A percentile compares a stretch with the other conserved stretches of the same genome.
Conservation (phyloP, 108 stramenopile genomes). For the Fragilariopsis cylindrus region DNA sequence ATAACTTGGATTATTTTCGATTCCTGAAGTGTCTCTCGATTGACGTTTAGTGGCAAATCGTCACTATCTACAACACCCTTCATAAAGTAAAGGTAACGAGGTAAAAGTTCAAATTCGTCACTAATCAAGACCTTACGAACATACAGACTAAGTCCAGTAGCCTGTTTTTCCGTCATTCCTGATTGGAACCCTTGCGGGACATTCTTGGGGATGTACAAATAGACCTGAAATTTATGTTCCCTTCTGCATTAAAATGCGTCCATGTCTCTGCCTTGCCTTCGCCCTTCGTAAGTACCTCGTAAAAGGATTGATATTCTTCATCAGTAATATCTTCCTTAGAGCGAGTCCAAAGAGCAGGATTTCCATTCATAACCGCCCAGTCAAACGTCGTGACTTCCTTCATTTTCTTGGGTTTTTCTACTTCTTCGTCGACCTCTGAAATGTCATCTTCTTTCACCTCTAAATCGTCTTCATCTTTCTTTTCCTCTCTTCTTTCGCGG, state of each 20-base stretch:
- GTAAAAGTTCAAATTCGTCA: constrained; percentile 98
- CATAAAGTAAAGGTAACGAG: constrained; percentile 94
- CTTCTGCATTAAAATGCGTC: constrained; percentile 99
- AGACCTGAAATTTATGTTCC: constrained; percentile 99
- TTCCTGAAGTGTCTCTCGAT: constrained; percentile 98
- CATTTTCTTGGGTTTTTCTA: constrained; percentile 79
- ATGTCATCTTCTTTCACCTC: constrained; percentile 70
- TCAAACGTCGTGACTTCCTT: constrained; percentile 85
- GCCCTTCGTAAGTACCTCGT: constrained; percentile 42
- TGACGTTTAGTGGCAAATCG: constrained; percentile 99
- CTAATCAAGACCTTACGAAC: constrained; percentile 98
- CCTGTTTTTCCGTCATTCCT: constrained; percentile 50
- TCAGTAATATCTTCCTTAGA: constrained; percentile 94
- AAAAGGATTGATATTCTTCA: constrained; percentile 98
- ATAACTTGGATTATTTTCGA: constrained; percentile 97
- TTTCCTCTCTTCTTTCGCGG: constrained; percentile 42
- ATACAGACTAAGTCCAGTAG: constrained; percentile 79
- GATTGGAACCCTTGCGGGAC: constrained; percentile 49
- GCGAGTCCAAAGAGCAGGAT: constrained; percentile 98
- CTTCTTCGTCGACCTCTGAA: constrained; percentile 45
- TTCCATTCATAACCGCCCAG: constrained; percentile 93
- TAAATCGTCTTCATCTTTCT: constrained; percentile 58
- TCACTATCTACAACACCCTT: constrained; percentile 99
- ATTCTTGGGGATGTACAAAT: constrained; percentile 93
- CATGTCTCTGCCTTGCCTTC: constrained; percentile 62